A percentile compares a stretch with the other conserved stretches of the same genome.
phyloP scores from a whole-genome alignment of 768 basidiomycete genomes.

The Tricholomella constricta region DNA sequence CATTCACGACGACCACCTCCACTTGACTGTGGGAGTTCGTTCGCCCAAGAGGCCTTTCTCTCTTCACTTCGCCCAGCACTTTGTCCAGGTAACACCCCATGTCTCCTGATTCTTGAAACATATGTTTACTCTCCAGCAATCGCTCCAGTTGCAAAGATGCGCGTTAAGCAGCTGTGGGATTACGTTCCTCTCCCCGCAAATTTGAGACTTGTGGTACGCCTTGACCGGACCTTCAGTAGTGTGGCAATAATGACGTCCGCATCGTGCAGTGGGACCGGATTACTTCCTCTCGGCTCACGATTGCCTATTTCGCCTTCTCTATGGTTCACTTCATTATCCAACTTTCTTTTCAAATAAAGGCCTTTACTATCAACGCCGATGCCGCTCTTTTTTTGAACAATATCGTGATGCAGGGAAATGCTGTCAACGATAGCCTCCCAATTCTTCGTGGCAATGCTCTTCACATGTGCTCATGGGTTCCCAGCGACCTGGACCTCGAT shows the following conservation, averaged over 20 bases:
- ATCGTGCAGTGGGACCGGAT: slow-evolving; percentile 63
- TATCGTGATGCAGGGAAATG: slow-evolving; percentile 53
- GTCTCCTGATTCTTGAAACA: neutral
- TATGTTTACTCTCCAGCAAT: neutral
- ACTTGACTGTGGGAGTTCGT: slow-evolving; percentile 24
- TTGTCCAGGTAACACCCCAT: slow-evolving; percentile 6
- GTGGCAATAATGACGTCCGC: neutral
- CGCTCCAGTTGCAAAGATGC: slow-evolving; percentile 20
- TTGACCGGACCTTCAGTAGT: neutral
- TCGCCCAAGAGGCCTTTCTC: slow-evolving; percentile 31
- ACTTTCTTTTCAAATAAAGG: slow-evolving; percentile 66
- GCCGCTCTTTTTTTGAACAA: slow-evolving; percentile 54
- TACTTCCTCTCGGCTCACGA: slow-evolving; percentile 66
- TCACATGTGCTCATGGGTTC: slow-evolving; percentile 58
- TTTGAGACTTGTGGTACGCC: slow-evolving; percentile 51
- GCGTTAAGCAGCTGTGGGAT: slow-evolving; percentile 31
- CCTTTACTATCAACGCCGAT: slow-evolving; percentile 62
- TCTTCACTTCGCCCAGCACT: slow-evolving; percentile 12
- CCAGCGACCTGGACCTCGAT: slow-evolving; percentile 40
- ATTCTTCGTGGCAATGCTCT: slow-evolving; percentile 50
- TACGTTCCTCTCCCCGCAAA: slow-evolving; percentile 34
- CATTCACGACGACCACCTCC: slow-evolving; percentile 28
- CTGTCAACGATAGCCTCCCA: slow-evolving; percentile 50
- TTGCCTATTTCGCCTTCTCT: slow-evolving; percentile 68
- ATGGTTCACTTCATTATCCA: slow-evolving; percentile 67